Conservation (phyloP, 352 stramenopile species). For the Globisporangium viniferum region DNA sequence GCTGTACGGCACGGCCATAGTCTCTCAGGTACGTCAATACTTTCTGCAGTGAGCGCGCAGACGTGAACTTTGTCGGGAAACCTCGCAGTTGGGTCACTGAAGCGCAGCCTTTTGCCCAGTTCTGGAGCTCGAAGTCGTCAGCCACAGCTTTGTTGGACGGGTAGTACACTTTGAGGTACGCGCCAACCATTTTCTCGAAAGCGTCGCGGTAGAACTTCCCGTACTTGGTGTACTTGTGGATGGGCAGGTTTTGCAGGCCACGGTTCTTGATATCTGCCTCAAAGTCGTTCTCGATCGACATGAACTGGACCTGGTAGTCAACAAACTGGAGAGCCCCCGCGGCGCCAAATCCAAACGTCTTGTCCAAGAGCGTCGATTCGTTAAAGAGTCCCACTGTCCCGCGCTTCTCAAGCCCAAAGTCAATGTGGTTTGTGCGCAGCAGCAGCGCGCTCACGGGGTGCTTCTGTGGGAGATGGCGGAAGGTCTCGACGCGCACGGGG, state of each 20-base stretch:
- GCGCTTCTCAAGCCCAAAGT: slow-evolving; percentile 42
- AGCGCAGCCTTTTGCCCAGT: slow-evolving; percentile 26
- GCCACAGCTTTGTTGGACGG: slow-evolving; percentile 6
- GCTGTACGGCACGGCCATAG: slow-evolving; percentile 36
- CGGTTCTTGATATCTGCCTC: neutral
- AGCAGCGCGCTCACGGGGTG: slow-evolving; percentile 37
- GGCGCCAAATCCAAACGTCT: slow-evolving; percentile 39
- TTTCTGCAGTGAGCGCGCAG: slow-evolving; percentile 10
- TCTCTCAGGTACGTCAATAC: slow-evolving; percentile 33
- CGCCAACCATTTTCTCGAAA: neutral
- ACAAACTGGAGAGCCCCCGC: slow-evolving; percentile 13
- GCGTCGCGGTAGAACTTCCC: neutral
- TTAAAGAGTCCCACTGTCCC: slow-evolving; percentile 36
- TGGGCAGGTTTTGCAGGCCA: slow-evolving; percentile 5
- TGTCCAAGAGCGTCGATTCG: slow-evolving; percentile 31
- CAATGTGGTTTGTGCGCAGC: slow-evolving; percentile 29
- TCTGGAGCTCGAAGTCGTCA: slow-evolving; percentile 23
- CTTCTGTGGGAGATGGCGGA: slow-evolving; percentile 22
- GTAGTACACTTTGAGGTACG: slow-evolving; percentile 12
- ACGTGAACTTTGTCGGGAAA: slow-evolving; percentile 24
- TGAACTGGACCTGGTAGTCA: neutral
- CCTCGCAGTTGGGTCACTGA: slow-evolving; percentile 28
- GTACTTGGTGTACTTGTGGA: slow-evolving; percentile 7
- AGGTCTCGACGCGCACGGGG: slow-evolving; percentile 17
- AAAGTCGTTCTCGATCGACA: slow-evolving; percentile 12